A percentile compares a stretch with the other conserved stretches of the same genome.
These are phyloP conservation scores for Candida qinlingensis DNA, from an alignment of 805 yeast species.

Conservation along the genomic window DNA sequence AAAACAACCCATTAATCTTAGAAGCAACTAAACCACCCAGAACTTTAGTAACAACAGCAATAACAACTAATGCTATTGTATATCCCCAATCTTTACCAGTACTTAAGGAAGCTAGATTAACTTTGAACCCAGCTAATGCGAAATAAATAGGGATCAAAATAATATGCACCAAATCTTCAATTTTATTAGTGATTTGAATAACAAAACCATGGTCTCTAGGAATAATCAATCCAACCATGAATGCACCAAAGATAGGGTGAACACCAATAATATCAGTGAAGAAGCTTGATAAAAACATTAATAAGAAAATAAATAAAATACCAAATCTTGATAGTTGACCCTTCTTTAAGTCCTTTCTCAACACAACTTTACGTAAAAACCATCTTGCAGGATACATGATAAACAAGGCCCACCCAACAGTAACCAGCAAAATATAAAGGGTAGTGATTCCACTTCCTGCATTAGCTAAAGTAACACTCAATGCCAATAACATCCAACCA, in stretches of 20 bases:
- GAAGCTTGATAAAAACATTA: slow-evolving; percentile 64
- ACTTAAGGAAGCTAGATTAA: slow-evolving; percentile 57
- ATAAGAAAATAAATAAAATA: slow-evolving; percentile 47
- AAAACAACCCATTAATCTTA: slow-evolving; percentile 51
- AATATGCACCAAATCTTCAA: slow-evolving; percentile 73
- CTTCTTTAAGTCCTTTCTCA: slow-evolving; percentile 45
- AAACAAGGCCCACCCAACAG: slow-evolving; percentile 65
- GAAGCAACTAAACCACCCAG: slow-evolving; percentile 65
- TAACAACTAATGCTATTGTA: slow-evolving; percentile 56
- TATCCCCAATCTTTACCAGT: slow-evolving; percentile 76
- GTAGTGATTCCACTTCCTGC: slow-evolving; percentile 64
- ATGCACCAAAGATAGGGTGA: slow-evolving; percentile 84
- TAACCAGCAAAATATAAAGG: slow-evolving; percentile 59
- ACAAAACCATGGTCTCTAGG: slow-evolving; percentile 77
- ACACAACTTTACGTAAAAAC: slow-evolving; percentile 39
- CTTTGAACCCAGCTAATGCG: slow-evolving; percentile 73
- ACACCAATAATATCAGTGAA: slow-evolving; percentile 82
- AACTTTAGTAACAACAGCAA: slow-evolving; percentile 67
- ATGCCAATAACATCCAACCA: slow-evolving; percentile 78
- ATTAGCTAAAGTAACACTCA: slow-evolving; percentile 72
- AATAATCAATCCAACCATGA: slow-evolving; percentile 66
- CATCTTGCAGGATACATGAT: slow-evolving; percentile 53
- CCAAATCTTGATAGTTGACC: slow-evolving; percentile 61
- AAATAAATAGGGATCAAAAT: slow-evolving; percentile 73
- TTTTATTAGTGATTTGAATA: slow-evolving; percentile 60